Percentiles rank a stretch among this genome's conserved stretches.
These are phyloP conservation scores for Kokia cookei DNA, from an alignment of 441 rosid species.

Conservation along the genomic window DNA sequence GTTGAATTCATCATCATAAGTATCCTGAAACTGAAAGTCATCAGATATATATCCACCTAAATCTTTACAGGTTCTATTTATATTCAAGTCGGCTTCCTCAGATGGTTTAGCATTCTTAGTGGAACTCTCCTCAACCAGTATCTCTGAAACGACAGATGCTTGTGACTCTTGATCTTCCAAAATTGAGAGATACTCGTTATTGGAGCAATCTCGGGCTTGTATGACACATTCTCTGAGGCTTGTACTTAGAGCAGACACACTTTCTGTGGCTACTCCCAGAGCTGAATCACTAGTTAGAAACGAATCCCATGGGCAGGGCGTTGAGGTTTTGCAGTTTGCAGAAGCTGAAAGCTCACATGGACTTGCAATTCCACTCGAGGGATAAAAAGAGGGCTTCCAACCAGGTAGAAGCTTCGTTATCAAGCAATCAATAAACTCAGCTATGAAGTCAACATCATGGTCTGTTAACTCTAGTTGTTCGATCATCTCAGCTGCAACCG, in stretches of 20 bases:
- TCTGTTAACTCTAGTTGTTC: conserved; percentile 51
- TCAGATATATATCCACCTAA: conserved; percentile 24
- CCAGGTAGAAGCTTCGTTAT: conserved; percentile 45
- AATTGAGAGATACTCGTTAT: conserved; percentile 14
- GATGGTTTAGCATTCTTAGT: conserved; percentile 19
- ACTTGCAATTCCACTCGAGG: conserved; percentile 10
- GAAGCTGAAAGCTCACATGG: conserved; percentile 9
- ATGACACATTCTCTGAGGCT: conserved; percentile 7
- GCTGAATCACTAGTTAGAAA: conserved; percentile 17
- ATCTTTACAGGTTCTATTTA: conserved; percentile 29
- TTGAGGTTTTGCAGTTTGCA: conserved; percentile 24
- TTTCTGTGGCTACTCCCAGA: conserved; percentile 16
- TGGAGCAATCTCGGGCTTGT: conserved; percentile 12
- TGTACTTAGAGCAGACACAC: conserved; percentile 7
- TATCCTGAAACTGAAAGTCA: conserved; percentile 22
- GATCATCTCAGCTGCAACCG: conserved; percentile 62
- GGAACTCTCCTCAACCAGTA: conserved; percentile 26
- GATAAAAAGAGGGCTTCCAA: conserved; percentile 27
- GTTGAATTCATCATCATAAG: conserved; percentile 11
- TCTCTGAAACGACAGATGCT: conserved; percentile 46
- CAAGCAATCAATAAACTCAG: conserved; percentile 54
- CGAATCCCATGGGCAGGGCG: conserved; percentile 30
- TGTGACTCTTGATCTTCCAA: conserved; percentile 47
- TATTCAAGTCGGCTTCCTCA: conserved; percentile 31
- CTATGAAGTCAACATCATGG: conserved; percentile 58